Evolutionary conservation across 306 rosid species (phyloP).

Genomic region (Parietaria judaica): DNA sequence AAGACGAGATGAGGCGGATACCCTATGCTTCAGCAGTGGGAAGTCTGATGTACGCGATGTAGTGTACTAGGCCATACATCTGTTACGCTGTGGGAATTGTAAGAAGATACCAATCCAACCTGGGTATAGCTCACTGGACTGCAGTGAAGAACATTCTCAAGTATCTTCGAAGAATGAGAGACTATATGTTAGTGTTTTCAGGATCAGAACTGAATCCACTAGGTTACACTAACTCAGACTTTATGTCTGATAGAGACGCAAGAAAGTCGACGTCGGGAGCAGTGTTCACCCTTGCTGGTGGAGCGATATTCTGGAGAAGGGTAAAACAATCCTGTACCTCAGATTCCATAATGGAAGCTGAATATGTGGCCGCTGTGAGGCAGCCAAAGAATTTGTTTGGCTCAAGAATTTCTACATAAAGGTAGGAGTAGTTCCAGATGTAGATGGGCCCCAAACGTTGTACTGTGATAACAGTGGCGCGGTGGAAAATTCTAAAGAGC

Average conservation of each 20-base stretch:
- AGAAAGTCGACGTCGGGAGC: neutral
- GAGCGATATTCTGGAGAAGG: neutral
- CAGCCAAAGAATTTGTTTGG: neutral
- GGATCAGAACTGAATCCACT: neutral
- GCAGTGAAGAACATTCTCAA: slow-evolving; percentile 1
- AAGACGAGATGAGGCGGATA: neutral
- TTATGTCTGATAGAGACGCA: neutral
- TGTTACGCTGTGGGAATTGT: neutral
- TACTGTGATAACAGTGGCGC: neutral
- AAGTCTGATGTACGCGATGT: neutral
- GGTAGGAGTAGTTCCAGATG: neutral
- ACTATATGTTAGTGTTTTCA: neutral
- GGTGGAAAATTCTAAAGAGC: neutral
- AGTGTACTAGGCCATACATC: too few relatives aligned
- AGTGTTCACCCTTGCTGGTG: neutral
- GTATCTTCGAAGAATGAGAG: neutral
- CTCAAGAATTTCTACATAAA: neutral
- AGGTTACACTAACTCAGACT: neutral
- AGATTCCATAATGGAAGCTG: neutral
- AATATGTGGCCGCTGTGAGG: neutral
- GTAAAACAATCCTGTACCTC: neutral
- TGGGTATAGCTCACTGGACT: neutral
- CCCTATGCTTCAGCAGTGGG: neutral
- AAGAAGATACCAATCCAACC: neutral
- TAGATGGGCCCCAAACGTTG: neutral